phyloP scores from a whole-genome alignment of 2,329 filamentous ascomycete genomes.

The Pseudogymnoascus sp. region DNA sequence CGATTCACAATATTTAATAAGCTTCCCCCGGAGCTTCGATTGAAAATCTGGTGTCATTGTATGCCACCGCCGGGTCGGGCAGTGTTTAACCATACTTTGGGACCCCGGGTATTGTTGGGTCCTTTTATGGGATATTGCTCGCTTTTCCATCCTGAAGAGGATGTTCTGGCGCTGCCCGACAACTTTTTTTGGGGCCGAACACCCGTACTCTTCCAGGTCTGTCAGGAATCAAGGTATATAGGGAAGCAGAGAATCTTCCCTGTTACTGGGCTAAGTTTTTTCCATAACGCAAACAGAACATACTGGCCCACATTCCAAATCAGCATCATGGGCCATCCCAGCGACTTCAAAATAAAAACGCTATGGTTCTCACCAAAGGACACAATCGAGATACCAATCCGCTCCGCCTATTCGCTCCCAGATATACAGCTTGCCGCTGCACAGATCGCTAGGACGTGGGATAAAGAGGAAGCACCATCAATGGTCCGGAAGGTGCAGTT shows the following conservation, averaged over 20 bases:
- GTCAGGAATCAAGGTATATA: background rate
- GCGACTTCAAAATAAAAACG: background rate
- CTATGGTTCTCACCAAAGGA: constrained; percentile 1
- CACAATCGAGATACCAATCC: background rate
- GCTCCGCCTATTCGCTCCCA: background rate
- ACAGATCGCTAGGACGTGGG: background rate
- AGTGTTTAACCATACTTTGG: background rate
- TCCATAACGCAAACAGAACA: background rate
- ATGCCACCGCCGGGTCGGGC: background rate
- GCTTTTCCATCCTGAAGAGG: background rate
- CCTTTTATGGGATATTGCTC: background rate
- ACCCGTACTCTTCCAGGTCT: background rate
- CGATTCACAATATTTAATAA: background rate
- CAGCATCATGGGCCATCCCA: background rate
- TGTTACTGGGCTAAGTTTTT: background rate
- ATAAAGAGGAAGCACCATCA: background rate
- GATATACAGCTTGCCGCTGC: background rate
- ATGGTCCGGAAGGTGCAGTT: background rate
- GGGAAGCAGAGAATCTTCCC: background rate
- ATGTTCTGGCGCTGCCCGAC: background rate
- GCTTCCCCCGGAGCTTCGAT: background rate
- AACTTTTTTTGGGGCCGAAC: background rate
- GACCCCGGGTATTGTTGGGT: background rate
- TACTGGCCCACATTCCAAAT: background rate
- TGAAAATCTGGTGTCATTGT: background rate